Evolutionary conservation across 352 stramenopile genomes (phyloP), one percentile per base, ranked within the genome.

Genomic region (Globisporangium apiculatum): DNA sequence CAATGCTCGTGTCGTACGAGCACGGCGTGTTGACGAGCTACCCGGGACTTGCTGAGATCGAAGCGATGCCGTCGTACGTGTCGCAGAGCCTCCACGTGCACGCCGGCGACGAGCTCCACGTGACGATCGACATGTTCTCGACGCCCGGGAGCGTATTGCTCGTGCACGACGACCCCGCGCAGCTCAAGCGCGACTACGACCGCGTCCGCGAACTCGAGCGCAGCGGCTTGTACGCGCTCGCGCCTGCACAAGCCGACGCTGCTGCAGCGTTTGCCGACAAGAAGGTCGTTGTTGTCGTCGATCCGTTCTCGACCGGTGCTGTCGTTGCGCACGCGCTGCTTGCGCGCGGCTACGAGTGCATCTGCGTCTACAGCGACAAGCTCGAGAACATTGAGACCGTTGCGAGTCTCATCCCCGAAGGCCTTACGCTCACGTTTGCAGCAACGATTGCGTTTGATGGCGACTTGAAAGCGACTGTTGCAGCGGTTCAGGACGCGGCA

Each of bases 261-360:
- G 59, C 57, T 5, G 36, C 49, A 42, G 14, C 54, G 5, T 58
- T 51, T 18, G 53, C 48, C 7, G 65, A 66, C 11, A 83, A 79
- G 37, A 84, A 87, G 46, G 76, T 91, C 11, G 94, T 97, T 1
- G 83, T 98, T 35, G 76, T 99, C 17, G 93, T 99, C 31, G 93
- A 98, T 66, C 94, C 96, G 2, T 99, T 98, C 68, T 97, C 89
- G 5, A 98, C 95, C 40, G 96, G 95, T 53, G 96, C 93, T 36
- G 77, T 98, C 48, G 73, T 99, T 11, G 95, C 91, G 17, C 89
- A 98, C 52, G 82, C 94, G 64, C 87, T 97, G 52, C 85, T 86
- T 62, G 75, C 76, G 45, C 79, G 87, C 50, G 94, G 93, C 40
- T 98, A 95, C 67, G 85, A 94, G 41, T 94, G 85, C 60, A 87